A percentile compares a stretch with the other conserved stretches of the same genome.
phyloP scores from a whole-genome alignment of 2,329 filamentous ascomycete species.

The Claviceps purpurea region DNA sequence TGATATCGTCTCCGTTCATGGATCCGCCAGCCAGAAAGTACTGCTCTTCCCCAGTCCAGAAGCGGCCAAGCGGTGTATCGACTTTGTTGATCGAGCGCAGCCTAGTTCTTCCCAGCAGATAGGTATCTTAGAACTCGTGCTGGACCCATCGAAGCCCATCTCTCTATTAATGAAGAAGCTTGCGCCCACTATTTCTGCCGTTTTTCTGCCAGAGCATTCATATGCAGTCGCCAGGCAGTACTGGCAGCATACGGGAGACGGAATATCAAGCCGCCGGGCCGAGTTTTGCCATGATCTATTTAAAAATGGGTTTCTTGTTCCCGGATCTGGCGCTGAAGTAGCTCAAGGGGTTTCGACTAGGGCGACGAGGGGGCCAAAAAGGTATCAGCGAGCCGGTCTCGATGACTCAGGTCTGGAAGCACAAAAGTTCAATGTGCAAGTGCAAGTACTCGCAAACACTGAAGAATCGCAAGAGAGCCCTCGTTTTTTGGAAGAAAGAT shows the following conservation, averaged over 20 bases:
- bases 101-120: constrained; percentile 35
- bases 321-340: constrained; percentile 14
- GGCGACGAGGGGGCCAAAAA: constrained; percentile 55
- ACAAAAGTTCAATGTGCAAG: constrained; percentile 5
- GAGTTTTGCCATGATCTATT: constrained; percentile 77
- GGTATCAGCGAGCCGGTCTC: constrained; percentile 51
- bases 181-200: constrained; percentile 49
- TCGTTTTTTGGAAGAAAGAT: constrained; percentile 84
- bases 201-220: constrained; percentile 55
- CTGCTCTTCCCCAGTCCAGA: constrained; percentile 69
- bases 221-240: constrained; percentile 77
- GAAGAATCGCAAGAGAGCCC: constrained; percentile 50
- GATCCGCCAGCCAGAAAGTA: constrained; percentile 48
- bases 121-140: constrained; percentile 46
- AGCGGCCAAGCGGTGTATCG: constrained; percentile 57
- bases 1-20: constrained; percentile 53
- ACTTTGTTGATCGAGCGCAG: constrained; percentile 54
- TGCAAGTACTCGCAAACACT: constrained; percentile 8
- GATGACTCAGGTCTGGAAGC: constrained; percentile 16
- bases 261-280: constrained; percentile 77
- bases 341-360: constrained; percentile 20
- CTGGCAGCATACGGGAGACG: constrained; percentile 94
- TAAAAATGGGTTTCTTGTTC: constrained; percentile 47
- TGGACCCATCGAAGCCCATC: constrained; percentile 40
- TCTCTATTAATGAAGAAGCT: constrained; percentile 40